Conservation (phyloP, 345 rosid genomes). For the Acer negundo region DNA sequence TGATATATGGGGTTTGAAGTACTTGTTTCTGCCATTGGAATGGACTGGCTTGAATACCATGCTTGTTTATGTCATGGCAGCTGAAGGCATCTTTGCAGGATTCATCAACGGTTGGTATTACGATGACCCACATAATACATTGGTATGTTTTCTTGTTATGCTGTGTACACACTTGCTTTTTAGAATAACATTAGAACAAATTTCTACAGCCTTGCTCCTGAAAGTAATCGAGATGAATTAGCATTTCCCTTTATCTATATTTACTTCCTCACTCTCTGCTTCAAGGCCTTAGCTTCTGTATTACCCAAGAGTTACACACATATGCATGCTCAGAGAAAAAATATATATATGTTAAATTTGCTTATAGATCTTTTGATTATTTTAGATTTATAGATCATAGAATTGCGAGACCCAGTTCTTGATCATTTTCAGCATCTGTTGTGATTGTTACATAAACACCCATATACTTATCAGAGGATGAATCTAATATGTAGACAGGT, state of each 20-base stretch:
- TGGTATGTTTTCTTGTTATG: slow-evolving; percentile 40
- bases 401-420: too few species aligned
- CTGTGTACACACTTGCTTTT: too few species aligned
- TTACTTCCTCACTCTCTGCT: too few species aligned
- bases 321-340: neutral
- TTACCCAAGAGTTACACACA: neutral
- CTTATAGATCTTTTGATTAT: too few species aligned
- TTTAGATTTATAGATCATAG: too few species aligned
- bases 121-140: slow-evolving; percentile 59
- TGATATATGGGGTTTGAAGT: slow-evolving; percentile 52
- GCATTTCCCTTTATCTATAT: neutral
- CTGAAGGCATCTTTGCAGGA: slow-evolving; percentile 84
- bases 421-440: too few species aligned
- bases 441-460: neutral
- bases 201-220: neutral
- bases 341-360: neutral
- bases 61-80: slow-evolving; percentile 97
- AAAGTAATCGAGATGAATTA: neutral
- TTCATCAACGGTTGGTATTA: slow-evolving; percentile 92
- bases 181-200: neutral
- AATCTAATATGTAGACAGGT: slow-evolving; percentile 36
- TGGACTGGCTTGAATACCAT: slow-evolving; percentile 98
- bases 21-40: slow-evolving; percentile 57
- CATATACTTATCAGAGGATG: neutral
- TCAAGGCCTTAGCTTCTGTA: too few species aligned